A percentile compares a stretch with the other conserved stretches of the same genome.
phyloP scores from a whole-genome alignment of 163 green algal species.

The Scenedesmus sp. region DNA sequence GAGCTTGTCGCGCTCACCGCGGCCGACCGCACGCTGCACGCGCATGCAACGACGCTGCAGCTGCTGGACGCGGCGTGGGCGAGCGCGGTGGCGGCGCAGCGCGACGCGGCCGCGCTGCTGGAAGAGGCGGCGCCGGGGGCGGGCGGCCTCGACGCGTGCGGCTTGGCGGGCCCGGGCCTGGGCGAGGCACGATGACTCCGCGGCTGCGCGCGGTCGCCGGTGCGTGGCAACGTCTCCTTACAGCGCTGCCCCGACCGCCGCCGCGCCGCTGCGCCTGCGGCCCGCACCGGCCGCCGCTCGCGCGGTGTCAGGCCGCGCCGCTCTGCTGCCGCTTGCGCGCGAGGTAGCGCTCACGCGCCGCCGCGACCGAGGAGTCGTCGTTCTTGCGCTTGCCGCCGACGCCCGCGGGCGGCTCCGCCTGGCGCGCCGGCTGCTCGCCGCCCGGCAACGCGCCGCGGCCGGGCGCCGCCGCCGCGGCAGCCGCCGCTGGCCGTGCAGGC shows the following conservation, averaged over 20 bases:
- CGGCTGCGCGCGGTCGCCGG: too few species aligned
- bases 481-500: neutral
- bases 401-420: slow-evolving; percentile 14
- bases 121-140: neutral
- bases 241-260: too few species aligned
- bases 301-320: neutral
- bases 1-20: slow-evolving; percentile 8
- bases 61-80: slow-evolving; percentile 32
- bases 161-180: slow-evolving; percentile 10
- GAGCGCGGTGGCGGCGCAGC: neutral
- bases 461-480: too few species aligned
- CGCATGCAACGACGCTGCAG: slow-evolving; percentile 9
- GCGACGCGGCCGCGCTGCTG: neutral
- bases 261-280: too few species aligned
- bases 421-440: slow-evolving; percentile 37
- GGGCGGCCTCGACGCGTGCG: neutral
- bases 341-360: slow-evolving; percentile 79
- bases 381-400: slow-evolving; percentile 60
- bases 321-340: slow-evolving; percentile 64
- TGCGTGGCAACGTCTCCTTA: too few species aligned
- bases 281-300: too few species aligned
- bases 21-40: slow-evolving; percentile 21
- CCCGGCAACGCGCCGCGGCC: too few species aligned
- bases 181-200: neutral
- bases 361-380: slow-evolving; percentile 67